Percentiles rank a stretch among this genome's conserved stretches.
Conservation (phyloP, 148 eudicot species). For the Chenopodium album region DNA sequence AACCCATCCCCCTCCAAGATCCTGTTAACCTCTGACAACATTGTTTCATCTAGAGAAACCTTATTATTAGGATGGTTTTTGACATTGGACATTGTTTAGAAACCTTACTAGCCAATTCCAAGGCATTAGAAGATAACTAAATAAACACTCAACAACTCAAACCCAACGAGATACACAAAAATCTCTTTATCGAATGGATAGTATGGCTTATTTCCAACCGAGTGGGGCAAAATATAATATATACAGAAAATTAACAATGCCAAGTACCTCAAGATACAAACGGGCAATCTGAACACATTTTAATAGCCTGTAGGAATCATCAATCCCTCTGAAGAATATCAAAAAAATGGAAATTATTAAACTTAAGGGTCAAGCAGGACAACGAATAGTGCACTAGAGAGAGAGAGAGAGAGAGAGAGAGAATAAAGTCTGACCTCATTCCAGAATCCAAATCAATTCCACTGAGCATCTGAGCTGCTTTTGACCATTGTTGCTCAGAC, state of each 20-base stretch:
- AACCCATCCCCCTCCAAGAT: not conserved
- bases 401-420: not conserved
- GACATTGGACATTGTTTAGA: not conserved
- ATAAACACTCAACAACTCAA: too few relatives aligned
- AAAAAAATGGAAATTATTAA: not conserved
- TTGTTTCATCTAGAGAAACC: not conserved
- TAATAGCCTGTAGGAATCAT: slow-evolving; percentile 80
- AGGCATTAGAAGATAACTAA: not conserved
- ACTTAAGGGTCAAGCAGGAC: not conserved
- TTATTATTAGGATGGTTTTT: not conserved
- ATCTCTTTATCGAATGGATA: not conserved
- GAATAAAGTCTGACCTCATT: slow-evolving; percentile 60
- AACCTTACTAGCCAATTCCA: not conserved
- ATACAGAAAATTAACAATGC: not conserved
- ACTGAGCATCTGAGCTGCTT: slow-evolving; percentile 98
- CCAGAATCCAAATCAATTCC: slow-evolving; percentile 96
- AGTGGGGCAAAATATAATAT: not conserved
- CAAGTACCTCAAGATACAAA: slow-evolving; percentile 86
- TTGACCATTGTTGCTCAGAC: slow-evolving; percentile 95
- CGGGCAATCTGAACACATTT: slow-evolving; percentile 99
- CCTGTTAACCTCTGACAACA: not conserved
- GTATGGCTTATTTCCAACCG: not conserved
- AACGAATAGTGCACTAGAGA: not conserved
- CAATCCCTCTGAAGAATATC: slow-evolving; percentile 69
- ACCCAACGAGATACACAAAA: not conserved